Evolutionary conservation across 345 rosid genomes (phyloP).

Genomic region (Hibiscus mutabilis): DNA sequence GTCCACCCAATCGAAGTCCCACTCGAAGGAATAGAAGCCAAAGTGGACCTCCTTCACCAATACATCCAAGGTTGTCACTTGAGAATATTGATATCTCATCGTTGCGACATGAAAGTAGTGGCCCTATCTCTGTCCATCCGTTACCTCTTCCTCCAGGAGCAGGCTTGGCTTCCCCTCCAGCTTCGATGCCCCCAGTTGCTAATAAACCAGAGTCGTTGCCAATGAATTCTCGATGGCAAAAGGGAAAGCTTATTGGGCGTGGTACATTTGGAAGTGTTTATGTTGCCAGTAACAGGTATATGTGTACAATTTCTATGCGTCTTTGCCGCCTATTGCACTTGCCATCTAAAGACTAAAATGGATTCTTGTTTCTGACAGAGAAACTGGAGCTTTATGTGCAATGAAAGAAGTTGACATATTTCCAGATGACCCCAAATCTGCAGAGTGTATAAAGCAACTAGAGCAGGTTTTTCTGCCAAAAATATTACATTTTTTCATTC

Average conservation of each 20-base stretch:
- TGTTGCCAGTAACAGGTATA: slow-evolving; percentile 78
- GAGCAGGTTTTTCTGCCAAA: slow-evolving; percentile 51
- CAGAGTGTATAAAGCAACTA: slow-evolving; percentile 35
- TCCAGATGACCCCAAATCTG: slow-evolving; percentile 82
- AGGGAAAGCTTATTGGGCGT: slow-evolving; percentile 92
- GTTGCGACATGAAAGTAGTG: slow-evolving; percentile 36
- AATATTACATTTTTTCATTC: background rate
- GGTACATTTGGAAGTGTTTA: slow-evolving; percentile 97
- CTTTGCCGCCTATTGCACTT: slow-evolving; percentile 11
- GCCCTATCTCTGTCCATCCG: slow-evolving; percentile 49
- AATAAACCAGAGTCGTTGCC: slow-evolving; percentile 40
- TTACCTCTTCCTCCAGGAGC: slow-evolving; percentile 94
- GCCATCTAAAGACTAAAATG: slow-evolving; percentile 13
- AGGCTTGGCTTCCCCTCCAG: slow-evolving; percentile 31
- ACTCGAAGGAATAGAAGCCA: slow-evolving; percentile 35
- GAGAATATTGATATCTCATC: slow-evolving; percentile 34
- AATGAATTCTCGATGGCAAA: slow-evolving; percentile 67
- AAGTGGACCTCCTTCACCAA: slow-evolving; percentile 42
- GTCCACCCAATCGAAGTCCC: slow-evolving; percentile 57
- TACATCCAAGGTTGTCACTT: slow-evolving; percentile 36
- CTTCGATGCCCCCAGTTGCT: slow-evolving; percentile 31
- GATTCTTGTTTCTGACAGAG: slow-evolving; percentile 37
- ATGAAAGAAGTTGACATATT: slow-evolving; percentile 90
- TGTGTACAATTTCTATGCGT: background rate
- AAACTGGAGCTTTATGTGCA: slow-evolving; percentile 92